Evolutionary conservation across 2,329 filamentous ascomycete genomes (phyloP), one percentile per base, ranked within the genome.

Genomic region (Claviceps spartinae): DNA sequence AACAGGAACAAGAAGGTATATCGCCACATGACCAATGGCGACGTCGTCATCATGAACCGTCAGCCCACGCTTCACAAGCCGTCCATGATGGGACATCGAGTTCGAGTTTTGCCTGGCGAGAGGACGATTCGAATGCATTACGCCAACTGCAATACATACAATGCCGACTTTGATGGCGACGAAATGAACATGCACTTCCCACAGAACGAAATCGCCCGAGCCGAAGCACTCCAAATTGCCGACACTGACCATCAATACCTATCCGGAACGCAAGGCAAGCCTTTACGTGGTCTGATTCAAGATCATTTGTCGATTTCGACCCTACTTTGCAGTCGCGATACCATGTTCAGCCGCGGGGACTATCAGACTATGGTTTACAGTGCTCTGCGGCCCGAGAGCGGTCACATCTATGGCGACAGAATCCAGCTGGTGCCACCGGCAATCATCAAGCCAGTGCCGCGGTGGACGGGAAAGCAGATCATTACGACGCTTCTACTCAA

Each of bases 111-210:
- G 18, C 87, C 88, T 0, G 90, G 89, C 38, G 94, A 98, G 67
- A 95, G 95, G 71, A 97, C 93, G 0, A 90, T 98, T 65, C 89
- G 93, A 58, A 97, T 98, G 91, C 93, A 98, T 72, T 98, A 98
- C 70, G 91, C 93, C 61, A 98, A 98, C 67, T 97, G 93, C 68
- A 98, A 98, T 64, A 96, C 93, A 0, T 98, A 98, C 75, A 98
- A 98, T 61, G 93, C 93, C 36, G 93, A 98, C 76, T 98, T 98
- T 64, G 94, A 98, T 63, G 93, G 93, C 67, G 93, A 98, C 65
- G 93, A 98, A 69, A 98, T 98, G 93, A 98, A 98, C 67, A 94
- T 98, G 90, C 93, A 98, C 69, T 97, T 98, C 63, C 93, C 93
- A 1, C 93, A 98, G 61, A 97, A 95, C 60, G 94, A 97, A 65